These are phyloP conservation scores for Neonothopanus nambi DNA, from an alignment of 1,284 basidiomycete species.

Conservation along the genomic window DNA sequence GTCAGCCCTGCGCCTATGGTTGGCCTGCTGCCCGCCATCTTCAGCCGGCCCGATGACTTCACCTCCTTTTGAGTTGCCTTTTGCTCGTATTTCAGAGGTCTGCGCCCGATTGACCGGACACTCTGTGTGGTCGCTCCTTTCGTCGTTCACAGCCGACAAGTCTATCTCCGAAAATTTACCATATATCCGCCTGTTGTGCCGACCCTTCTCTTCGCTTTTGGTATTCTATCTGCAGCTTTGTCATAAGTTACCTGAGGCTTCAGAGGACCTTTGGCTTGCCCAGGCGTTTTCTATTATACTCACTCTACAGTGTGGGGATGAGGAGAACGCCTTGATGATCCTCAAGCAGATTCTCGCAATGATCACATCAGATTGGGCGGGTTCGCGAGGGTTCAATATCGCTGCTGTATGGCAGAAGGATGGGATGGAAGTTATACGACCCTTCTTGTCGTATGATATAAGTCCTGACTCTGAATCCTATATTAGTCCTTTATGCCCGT, in stretches of 20 bases:
- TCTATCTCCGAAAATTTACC: conserved; percentile 22
- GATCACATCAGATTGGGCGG: conserved; percentile 43
- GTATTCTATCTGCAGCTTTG: conserved; percentile 58
- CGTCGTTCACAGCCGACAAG: background rate
- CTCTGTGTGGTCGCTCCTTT: conserved; percentile 43
- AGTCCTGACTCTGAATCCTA: conserved; percentile 31
- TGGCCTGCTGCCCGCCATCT: conserved; percentile 54
- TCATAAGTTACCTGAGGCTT: conserved; percentile 50
- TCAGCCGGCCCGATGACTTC: conserved; percentile 32
- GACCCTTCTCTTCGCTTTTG: conserved; percentile 55
- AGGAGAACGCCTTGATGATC: conserved; percentile 46
- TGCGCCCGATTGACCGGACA: conserved; percentile 51
- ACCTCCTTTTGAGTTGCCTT: conserved; percentile 60
- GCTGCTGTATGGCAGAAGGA: conserved; percentile 54
- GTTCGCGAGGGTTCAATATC: conserved; percentile 34
- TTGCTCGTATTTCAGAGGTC: conserved; percentile 50
- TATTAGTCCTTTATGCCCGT: conserved; percentile 48
- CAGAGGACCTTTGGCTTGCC: conserved; percentile 61
- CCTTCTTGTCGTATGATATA: conserved; percentile 49
- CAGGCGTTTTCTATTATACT: conserved; percentile 59
- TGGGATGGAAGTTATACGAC: conserved; percentile 51
- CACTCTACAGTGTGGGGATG: conserved; percentile 66
- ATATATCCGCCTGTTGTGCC: conserved; percentile 38
- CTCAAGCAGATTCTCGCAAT: conserved; percentile 39
- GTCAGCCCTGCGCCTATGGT: conserved; percentile 60